Base-by-base conservation (phyloP, 2,329 filamentous ascomycete genomes). In the Fusarium lyarnte region DNA sequence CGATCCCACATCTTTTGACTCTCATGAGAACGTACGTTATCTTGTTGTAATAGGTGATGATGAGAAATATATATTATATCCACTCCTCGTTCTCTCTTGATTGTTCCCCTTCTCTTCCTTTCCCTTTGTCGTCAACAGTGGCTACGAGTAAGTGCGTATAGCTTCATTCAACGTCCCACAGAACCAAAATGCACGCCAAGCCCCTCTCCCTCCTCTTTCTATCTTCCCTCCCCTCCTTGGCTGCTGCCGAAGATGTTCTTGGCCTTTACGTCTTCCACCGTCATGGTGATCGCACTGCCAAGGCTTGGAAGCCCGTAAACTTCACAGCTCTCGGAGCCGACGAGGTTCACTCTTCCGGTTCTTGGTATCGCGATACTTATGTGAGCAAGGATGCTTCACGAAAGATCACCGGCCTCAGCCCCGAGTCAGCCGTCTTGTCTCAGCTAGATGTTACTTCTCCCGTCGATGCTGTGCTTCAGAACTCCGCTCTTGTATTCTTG, bases 251-350 rank as follows among this genome's bases (percentile, higher is more conserved):
- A 84, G 93, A 91, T 2, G 86, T 96, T 33, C 86, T 97, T 21
- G 94, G 94, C 58, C 90, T 92, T 49, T 96, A 95, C 82, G 90
- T 97, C 82, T 97, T 97, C 85, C 90, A 94, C 76, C 92, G 95
- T 49, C 95, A 98, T 84, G 95, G 95, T 64, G 95, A 98, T 82
- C 90, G 95, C 62, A 95, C 94, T 2, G 84, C 93, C 71, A 97
- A 97, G 84, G 86, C 89, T 23, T 90, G 89, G 70, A 85, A 90
- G 49, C 92, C 92, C 17, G 90, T 93, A 33, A 87, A 88, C 73
- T 83, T 98, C 79, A 97, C 95, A 17, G 87, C 92, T 66, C 87
- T 97, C 57, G 95, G 95, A 36, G 94, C 95, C 79, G 84, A 87
- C 52, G 87, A 98, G 84, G 90, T 94, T 74, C 92, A 90, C 82